Percentiles rank a stretch among this genome's conserved stretches.
These are phyloP conservation scores for Citrus maxima DNA, from an alignment of 345 rosid species.

Conservation along the genomic window DNA sequence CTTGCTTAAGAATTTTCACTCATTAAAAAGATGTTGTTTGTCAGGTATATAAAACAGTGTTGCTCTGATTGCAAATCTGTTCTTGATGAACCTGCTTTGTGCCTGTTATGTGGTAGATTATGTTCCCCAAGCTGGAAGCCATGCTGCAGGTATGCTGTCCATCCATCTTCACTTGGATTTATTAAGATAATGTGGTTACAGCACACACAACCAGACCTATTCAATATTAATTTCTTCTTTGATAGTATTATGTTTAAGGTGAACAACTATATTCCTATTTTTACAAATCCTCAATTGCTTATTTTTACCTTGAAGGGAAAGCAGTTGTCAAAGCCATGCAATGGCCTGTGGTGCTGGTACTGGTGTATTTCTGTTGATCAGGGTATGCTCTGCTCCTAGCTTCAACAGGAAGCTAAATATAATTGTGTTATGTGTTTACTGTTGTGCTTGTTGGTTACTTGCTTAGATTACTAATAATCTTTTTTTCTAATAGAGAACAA, in stretches of 20 bases:
- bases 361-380: constrained; percentile 79
- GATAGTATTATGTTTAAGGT: neutral
- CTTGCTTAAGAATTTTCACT: constrained; percentile 3
- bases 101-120: constrained; percentile 87
- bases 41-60: constrained; percentile 72
- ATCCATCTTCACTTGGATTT: constrained; percentile 8
- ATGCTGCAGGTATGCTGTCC: constrained; percentile 75
- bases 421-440: neutral
- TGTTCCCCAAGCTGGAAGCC: constrained; percentile 70
- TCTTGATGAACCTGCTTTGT: constrained; percentile 70
- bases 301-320: constrained; percentile 45
- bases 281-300: neutral
- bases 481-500: constrained; percentile 56
- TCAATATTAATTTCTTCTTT: neutral
- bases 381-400: constrained; percentile 35
- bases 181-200: neutral
- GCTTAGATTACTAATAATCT: constrained; percentile 5
- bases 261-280: neutral
- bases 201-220: neutral
- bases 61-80: constrained; percentile 58
- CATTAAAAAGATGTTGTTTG: constrained; percentile 9
- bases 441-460: constrained; percentile 6
- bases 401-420: neutral
- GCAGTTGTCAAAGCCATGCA: constrained; percentile 67
- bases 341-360: constrained; percentile 76